Percentiles rank a stretch among this genome's conserved stretches.
These are phyloP conservation scores for Venturia asperata DNA, from an alignment of 2,329 filamentous ascomycete genomes.

Conservation along the genomic window DNA sequence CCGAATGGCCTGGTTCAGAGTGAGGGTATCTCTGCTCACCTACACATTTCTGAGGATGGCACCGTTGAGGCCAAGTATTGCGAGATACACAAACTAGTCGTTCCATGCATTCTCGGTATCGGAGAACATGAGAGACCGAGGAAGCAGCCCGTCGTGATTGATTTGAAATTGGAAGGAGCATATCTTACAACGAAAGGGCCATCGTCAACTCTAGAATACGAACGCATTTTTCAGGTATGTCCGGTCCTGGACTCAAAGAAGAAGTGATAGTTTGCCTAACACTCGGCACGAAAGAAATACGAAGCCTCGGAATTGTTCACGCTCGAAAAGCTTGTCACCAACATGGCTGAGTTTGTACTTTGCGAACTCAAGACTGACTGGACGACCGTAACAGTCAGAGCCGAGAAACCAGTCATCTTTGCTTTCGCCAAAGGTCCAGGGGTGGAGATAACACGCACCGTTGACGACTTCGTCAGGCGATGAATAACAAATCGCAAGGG, in stretches of 20 bases:
- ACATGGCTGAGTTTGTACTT: not conserved
- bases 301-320: constrained; percentile 11
- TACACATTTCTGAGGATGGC: not conserved
- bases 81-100: not conserved
- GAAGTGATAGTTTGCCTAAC: not conserved
- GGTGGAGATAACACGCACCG: constrained; percentile 10
- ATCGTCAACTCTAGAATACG: not conserved
- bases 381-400: constrained; percentile 7
- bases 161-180: not conserved
- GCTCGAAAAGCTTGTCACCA: constrained; percentile 10
- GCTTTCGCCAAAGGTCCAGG: constrained; percentile 11
- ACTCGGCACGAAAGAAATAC: constrained; percentile 9
- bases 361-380: constrained; percentile 9
- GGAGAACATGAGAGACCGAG: constrained; percentile 15
- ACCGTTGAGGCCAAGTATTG: constrained; percentile 1
- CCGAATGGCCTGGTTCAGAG: constrained; percentile 13
- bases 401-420: constrained; percentile 17
- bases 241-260: no score
- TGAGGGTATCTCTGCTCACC: constrained; percentile 6
- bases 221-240: constrained; percentile 2
- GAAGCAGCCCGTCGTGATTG: constrained; percentile 17
- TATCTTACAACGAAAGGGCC: not conserved
- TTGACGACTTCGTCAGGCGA: not conserved
- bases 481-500: not conserved
- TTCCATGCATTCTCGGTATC: constrained; percentile 16